Percentiles rank a stretch among this genome's conserved stretches.
Evolutionary conservation across 176 grass and related monocot genomes (phyloP).

Genomic region (Aegilops speltoides): DNA sequence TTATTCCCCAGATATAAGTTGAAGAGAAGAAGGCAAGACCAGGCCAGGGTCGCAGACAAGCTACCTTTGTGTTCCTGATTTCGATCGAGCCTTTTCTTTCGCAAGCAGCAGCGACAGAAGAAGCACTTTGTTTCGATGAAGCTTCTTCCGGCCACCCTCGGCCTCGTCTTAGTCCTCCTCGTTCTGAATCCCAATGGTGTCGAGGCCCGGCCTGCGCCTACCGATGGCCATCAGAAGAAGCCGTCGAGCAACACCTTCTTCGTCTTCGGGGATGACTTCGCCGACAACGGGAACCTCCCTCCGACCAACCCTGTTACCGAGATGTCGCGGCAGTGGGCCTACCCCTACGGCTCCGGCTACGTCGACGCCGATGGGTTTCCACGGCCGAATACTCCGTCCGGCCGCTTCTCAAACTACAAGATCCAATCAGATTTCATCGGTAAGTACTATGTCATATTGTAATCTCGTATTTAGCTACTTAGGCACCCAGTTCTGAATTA

Average conservation of each 20-base stretch:
- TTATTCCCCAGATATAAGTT: background rate
- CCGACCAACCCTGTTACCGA: background rate
- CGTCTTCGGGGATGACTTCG: slow-evolving; percentile 29
- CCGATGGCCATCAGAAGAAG: background rate
- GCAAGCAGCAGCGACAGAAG: background rate
- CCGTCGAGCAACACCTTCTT: background rate
- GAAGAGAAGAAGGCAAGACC: background rate
- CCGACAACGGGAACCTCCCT: slow-evolving; percentile 24
- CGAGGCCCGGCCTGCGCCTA: background rate
- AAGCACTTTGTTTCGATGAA: background rate
- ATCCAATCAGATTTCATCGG: slow-evolving; percentile 27
- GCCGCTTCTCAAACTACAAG: slow-evolving; percentile 21
- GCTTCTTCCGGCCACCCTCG: background rate
- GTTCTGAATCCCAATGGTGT: background rate
- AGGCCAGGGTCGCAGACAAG: background rate
- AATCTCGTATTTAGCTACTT: background rate
- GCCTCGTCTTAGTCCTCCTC: background rate
- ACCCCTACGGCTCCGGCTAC: background rate
- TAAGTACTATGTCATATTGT: background rate
- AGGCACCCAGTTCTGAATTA: too few species aligned
- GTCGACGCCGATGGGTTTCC: background rate
- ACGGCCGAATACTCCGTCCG: background rate
- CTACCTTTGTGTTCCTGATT: background rate
- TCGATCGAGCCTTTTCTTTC: background rate
- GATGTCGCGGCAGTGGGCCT: slow-evolving; percentile 1